These are phyloP conservation scores for Ascomycota sp. DNA, from an alignment of 2,329 filamentous ascomycete genomes.

Conservation along the genomic window DNA sequence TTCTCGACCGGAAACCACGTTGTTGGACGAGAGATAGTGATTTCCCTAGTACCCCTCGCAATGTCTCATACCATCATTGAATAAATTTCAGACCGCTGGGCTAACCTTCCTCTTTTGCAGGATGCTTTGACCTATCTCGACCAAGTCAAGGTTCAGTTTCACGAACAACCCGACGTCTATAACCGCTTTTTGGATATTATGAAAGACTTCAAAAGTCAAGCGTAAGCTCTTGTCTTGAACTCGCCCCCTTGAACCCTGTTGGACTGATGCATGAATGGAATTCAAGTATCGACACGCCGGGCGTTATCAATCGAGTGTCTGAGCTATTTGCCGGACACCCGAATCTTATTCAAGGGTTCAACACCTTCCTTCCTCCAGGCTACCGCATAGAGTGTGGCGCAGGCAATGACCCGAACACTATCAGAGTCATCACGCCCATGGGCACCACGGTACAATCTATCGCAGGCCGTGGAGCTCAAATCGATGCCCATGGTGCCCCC, in stretches of 20 bases:
- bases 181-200: conserved; percentile 96
- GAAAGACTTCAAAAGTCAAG: conserved; percentile 98
- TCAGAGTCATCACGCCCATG: conserved; percentile 90
- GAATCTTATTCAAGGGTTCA: conserved; percentile 90
- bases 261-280: not conserved
- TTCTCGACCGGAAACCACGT: no score
- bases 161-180: conserved; percentile 92
- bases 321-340: conserved; percentile 91
- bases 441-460: conserved; percentile 92
- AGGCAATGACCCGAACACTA: conserved; percentile 85
- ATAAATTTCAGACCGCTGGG: not conserved
- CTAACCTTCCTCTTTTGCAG: conserved; percentile 9
- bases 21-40: no score
- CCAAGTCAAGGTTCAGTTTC: conserved; percentile 95
- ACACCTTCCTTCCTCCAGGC: conserved; percentile 87
- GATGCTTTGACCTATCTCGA: conserved; percentile 85
- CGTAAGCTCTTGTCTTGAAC: conserved; percentile 31
- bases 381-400: conserved; percentile 94
- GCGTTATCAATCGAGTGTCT: conserved; percentile 91
- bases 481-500: conserved; percentile 20
- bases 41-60: no score
- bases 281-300: conserved; percentile 74
- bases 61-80: no score
- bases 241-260: not conserved
- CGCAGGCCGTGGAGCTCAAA: conserved; percentile 28